phyloP scores from a whole-genome alignment of 129 eudicot species.

The Arctium minus region DNA sequence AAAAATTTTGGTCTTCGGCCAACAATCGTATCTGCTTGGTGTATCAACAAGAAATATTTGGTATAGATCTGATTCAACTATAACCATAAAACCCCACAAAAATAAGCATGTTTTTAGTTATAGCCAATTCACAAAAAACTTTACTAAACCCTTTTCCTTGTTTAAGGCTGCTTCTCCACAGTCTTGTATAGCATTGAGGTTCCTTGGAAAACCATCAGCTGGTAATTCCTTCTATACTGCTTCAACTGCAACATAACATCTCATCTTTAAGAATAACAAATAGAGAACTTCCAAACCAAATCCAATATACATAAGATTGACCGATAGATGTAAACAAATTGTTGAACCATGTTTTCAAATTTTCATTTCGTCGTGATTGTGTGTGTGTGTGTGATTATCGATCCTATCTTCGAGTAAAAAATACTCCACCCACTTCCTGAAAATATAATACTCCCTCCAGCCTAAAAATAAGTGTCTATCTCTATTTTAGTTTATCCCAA shows the following conservation, averaged over 20 bases:
- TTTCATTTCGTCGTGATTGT: background rate
- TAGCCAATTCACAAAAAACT: constrained; percentile 22
- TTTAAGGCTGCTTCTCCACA: constrained; percentile 37
- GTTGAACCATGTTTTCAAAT: background rate
- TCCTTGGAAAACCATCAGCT: constrained; percentile 73
- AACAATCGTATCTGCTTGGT: background rate
- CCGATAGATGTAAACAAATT: too few relatives aligned
- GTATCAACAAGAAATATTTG: background rate
- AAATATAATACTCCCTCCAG: background rate
- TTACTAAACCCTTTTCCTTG: background rate
- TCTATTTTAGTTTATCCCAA: too few relatives aligned
- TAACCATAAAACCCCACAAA: background rate
- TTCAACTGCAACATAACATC: constrained; percentile 41
- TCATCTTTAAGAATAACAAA: background rate
- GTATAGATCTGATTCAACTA: background rate
- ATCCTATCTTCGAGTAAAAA: background rate
- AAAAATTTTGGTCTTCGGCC: background rate
- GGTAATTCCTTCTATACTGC: constrained; percentile 42
- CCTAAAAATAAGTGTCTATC: too few relatives aligned
- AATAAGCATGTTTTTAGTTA: background rate
- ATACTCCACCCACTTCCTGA: too few relatives aligned
- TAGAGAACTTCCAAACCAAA: background rate
- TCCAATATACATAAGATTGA: background rate
- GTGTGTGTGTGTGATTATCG: background rate
- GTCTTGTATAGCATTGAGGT: constrained; percentile 68